Base-by-base conservation (phyloP, 1,139 yeast genomes). In the Blastobotrys buckinghamii region DNA sequence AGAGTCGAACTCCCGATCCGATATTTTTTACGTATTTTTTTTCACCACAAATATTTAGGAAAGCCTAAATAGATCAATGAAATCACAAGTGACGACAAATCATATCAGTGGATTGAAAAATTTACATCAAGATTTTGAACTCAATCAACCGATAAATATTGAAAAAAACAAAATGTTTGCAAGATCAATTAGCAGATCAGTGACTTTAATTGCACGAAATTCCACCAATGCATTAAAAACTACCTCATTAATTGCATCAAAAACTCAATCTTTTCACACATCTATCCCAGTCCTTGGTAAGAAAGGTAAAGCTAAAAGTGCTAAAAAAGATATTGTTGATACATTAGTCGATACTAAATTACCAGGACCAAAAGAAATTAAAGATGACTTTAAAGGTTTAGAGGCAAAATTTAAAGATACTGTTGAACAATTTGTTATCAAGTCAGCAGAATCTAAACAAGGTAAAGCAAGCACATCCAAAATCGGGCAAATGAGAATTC, bases 361-460 rank as follows among this genome's bases (percentile, higher is more conserved):
- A 10, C 40, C 48, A 15, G 43, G 39, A 16, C 40, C 48, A 6
- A 19, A 20, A 9, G 37, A 30, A 20, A 15, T 47, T 30, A 40
- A 45, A 30, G 15, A 26, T 15, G 49, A 42, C 8, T 26, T 50
- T n/a, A 47, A 47, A 30, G 24, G 38, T 20, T 19, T 48, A 8
- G 51, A 47, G 6, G 27, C 12, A 12, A n/a, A 17, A 19, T 42
- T 50, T 30, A 47, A 48, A 39, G 51, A 50, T 33, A 33, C 51
- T 12, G 43, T 50, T 17, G 34, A 50, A 32, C 50, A 48, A 39
- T 50, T 50, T 29, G 37, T 29, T 10, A 42, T 50, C 47, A 45
- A 42, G 38, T 39, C 53, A 17, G 43, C 49, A 26, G 50, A 47
- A 35, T 41, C 45, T 20, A 45, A 45, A 34, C 53, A 50, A 44